phyloP scores from a whole-genome alignment of 441 rosid genomes.

The Daphne laureola region DNA sequence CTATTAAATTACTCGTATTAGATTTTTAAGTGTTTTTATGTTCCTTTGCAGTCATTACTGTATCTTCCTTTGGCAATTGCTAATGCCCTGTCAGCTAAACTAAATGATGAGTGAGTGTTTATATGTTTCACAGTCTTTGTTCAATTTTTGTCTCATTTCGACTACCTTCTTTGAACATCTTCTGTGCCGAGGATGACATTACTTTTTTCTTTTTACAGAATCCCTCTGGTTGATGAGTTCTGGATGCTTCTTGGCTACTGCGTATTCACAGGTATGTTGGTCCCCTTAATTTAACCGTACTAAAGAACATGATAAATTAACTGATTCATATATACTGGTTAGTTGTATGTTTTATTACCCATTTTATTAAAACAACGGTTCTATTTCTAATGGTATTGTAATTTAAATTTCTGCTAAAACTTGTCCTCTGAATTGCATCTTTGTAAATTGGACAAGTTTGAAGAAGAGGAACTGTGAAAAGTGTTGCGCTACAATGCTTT shows the following conservation, averaged over 20 bases:
- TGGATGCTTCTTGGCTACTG: slow-evolving; percentile 96
- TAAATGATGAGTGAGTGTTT: slow-evolving; percentile 67
- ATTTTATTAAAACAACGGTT: too few relatives aligned
- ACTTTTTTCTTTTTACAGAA: slow-evolving; percentile 32
- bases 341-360: too few relatives aligned
- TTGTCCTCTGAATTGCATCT: too few relatives aligned
- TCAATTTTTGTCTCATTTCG: slow-evolving; percentile 1
- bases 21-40: too few relatives aligned
- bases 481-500: not conserved
- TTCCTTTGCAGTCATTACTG: slow-evolving; percentile 57
- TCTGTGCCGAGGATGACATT: slow-evolving; percentile 1
- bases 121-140: slow-evolving; percentile 1
- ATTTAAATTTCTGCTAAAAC: not conserved
- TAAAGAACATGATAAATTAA: too few relatives aligned
- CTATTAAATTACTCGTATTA: too few relatives aligned
- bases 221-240: slow-evolving; percentile 78
- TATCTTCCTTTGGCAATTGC: slow-evolving; percentile 94
- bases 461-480: too few relatives aligned
- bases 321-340: too few relatives aligned
- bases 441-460: too few relatives aligned
- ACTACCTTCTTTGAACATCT: slow-evolving; percentile 6
- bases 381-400: slow-evolving; percentile 5
- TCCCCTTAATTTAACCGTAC: not conserved
- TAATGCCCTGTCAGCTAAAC: slow-evolving; percentile 72
- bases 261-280: slow-evolving; percentile 59